A percentile compares a stretch with the other conserved stretches of the same genome.
Conservation (phyloP, 768 basidiomycete genomes). For the Sarcodon sp. region DNA sequence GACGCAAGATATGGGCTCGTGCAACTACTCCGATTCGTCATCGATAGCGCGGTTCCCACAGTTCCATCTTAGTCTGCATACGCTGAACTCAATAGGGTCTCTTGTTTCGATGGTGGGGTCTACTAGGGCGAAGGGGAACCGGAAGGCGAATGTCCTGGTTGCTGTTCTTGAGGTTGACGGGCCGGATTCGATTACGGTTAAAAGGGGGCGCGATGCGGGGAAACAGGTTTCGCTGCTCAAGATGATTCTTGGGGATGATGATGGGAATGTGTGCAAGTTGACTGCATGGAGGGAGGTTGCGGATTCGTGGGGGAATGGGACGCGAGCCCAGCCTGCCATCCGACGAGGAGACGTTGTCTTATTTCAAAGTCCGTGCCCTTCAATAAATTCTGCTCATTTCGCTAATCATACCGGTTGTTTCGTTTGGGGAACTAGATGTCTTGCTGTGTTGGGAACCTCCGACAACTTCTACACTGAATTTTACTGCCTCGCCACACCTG, state of each 20-base stretch:
- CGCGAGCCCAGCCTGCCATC: slow-evolving; percentile 19
- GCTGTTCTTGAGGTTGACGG: slow-evolving; percentile 70
- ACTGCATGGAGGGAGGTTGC: slow-evolving; percentile 74
- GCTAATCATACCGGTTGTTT: slow-evolving; percentile 2
- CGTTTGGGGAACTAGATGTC: slow-evolving; percentile 28
- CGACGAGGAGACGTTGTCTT: slow-evolving; percentile 65
- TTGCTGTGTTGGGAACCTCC: slow-evolving; percentile 17
- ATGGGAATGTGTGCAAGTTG: slow-evolving; percentile 52
- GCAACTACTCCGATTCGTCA: slow-evolving; percentile 49
- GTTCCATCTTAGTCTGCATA: slow-evolving; percentile 62
- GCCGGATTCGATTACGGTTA: slow-evolving; percentile 53
- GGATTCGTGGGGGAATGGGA: slow-evolving; percentile 52
- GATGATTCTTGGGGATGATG: slow-evolving; percentile 64
- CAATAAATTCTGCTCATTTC: slow-evolving; percentile 1
- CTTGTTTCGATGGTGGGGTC: slow-evolving; percentile 11
- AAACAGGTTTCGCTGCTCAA: slow-evolving; percentile 56
- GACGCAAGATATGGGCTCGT: slow-evolving; percentile 36
- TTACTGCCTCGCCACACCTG: slow-evolving; percentile 60
- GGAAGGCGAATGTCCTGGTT: slow-evolving; percentile 46
- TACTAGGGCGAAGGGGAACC: slow-evolving; percentile 22
- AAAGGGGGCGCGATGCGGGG: slow-evolving; percentile 59
- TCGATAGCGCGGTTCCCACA: slow-evolving; percentile 64
- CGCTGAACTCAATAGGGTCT: slow-evolving; percentile 35
- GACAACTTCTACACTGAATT: slow-evolving; percentile 23
- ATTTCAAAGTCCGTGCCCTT: slow-evolving; percentile 43